These are phyloP conservation scores for Ophiostoma quercus DNA, from an alignment of 2,329 filamentous ascomycete genomes.

Conservation along the genomic window DNA sequence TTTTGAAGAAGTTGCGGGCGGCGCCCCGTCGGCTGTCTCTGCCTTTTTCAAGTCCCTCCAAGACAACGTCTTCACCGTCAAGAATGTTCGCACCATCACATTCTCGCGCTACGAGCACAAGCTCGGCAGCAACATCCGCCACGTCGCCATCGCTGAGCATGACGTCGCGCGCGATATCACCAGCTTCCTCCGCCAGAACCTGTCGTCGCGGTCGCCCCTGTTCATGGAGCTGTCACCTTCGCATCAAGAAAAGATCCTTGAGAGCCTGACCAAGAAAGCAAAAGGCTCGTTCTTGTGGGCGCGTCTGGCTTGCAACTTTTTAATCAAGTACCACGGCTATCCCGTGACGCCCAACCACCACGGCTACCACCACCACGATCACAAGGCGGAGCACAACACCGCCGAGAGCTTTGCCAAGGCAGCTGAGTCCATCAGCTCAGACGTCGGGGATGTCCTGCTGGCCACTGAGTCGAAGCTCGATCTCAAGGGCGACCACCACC, in stretches of 20 bases:
- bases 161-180: slow-evolving; percentile 36
- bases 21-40: slow-evolving; percentile 24
- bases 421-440: slow-evolving; percentile 29
- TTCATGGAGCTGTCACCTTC: slow-evolving; percentile 28
- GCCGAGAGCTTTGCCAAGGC: slow-evolving; percentile 28
- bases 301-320: slow-evolving; percentile 33
- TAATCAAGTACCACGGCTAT: slow-evolving; percentile 29
- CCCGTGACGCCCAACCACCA: slow-evolving; percentile 12
- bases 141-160: slow-evolving; percentile 34
- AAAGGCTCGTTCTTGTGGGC: slow-evolving; percentile 39
- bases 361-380: slow-evolving; percentile 19
- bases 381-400: slow-evolving; percentile 24
- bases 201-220: slow-evolving; percentile 26
- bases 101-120: slow-evolving; percentile 36
- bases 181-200: slow-evolving; percentile 31
- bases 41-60: slow-evolving; percentile 35
- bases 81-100: slow-evolving; percentile 34
- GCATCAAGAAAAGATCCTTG: slow-evolving; percentile 31
- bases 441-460: slow-evolving; percentile 30
- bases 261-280: slow-evolving; percentile 33
- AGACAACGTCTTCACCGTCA: slow-evolving; percentile 31
- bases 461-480: slow-evolving; percentile 31
- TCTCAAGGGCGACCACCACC: slow-evolving; percentile 30
- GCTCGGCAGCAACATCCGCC: slow-evolving; percentile 32
- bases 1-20: slow-evolving; percentile 35